phyloP scores from a whole-genome alignment of 352 stramenopile species.

The Phytophthora boehmeriae region DNA sequence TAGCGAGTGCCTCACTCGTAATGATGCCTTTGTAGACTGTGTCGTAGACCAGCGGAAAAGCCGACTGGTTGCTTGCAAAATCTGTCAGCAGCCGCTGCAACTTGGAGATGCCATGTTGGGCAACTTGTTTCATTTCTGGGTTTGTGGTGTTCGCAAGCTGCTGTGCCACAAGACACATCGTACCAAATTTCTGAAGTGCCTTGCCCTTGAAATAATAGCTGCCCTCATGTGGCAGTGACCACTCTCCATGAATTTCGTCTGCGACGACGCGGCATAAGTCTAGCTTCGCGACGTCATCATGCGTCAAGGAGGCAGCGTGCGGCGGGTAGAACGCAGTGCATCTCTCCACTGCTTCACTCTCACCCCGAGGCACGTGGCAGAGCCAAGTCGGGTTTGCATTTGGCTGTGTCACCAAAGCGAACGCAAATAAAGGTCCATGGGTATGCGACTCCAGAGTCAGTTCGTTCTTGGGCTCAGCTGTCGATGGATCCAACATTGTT shows the following conservation, averaged over 20 bases:
- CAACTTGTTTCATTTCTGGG: conserved; percentile 52
- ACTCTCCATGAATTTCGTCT: conserved; percentile 75
- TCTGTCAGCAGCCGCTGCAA: conserved; percentile 48
- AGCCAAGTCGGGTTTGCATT: conserved; percentile 43
- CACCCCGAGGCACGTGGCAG: conserved; percentile 49
- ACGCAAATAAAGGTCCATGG: conserved; percentile 68
- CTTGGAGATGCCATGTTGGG: conserved; percentile 51
- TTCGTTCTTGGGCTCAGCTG: conserved; percentile 45
- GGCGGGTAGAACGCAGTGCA: conserved; percentile 63
- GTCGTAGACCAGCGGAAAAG: conserved; percentile 69
- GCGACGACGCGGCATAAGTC: conserved; percentile 50
- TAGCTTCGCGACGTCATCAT: conserved; percentile 39
- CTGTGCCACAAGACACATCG: conserved; percentile 75
- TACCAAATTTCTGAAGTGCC: conserved; percentile 75
- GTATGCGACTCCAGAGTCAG: conserved; percentile 78
- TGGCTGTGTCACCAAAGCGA: conserved; percentile 31
- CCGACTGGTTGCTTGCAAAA: conserved; percentile 52
- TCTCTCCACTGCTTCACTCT: conserved; percentile 46
- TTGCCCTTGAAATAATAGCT: conserved; percentile 91
- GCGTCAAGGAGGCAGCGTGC: conserved; percentile 28
- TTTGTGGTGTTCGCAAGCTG: conserved; percentile 61
- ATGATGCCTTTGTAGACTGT: conserved; percentile 75
- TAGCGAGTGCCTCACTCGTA: conserved; percentile 53
- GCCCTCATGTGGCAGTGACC: conserved; percentile 61
- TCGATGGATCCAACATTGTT: conserved; percentile 53